Evolutionary conservation across 2,329 filamentous ascomycete genomes (phyloP).

Genomic region (Epichloe elymi): DNA sequence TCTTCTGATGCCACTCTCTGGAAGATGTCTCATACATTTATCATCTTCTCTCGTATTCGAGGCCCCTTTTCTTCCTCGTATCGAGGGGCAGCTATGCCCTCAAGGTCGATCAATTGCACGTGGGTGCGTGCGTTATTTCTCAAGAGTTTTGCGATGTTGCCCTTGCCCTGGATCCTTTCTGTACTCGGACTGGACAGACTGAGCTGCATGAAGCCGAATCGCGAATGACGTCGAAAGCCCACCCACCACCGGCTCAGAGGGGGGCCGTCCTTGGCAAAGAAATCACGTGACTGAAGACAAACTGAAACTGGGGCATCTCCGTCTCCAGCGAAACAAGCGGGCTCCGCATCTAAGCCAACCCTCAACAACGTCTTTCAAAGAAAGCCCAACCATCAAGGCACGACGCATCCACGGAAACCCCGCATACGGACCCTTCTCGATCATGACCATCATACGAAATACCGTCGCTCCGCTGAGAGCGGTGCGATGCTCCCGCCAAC

Average conservation of each 20-base stretch:
- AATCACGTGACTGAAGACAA: background rate
- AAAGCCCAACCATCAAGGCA: conserved; percentile 17
- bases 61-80: background rate
- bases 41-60: background rate
- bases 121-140: background rate
- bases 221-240: background rate
- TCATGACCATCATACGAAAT: conserved; percentile 25
- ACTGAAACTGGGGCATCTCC: background rate
- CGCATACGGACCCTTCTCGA: conserved; percentile 1
- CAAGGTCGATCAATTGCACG: background rate
- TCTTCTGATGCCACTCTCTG: background rate
- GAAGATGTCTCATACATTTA: background rate
- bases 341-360: background rate
- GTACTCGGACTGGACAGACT: too few relatives aligned
- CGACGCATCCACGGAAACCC: conserved; percentile 11
- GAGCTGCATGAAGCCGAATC: too few relatives aligned
- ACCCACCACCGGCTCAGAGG: background rate
- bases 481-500: conserved; percentile 24
- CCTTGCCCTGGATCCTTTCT: too few relatives aligned
- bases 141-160: background rate
- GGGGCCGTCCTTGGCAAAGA: background rate
- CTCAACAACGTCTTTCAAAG: background rate
- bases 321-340: background rate
- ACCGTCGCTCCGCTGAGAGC: conserved; percentile 24
- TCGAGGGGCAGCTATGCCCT: background rate